Base-by-base conservation (phyloP, 805 yeast genomes). In the Kockiozyma suomiensis region DNA sequence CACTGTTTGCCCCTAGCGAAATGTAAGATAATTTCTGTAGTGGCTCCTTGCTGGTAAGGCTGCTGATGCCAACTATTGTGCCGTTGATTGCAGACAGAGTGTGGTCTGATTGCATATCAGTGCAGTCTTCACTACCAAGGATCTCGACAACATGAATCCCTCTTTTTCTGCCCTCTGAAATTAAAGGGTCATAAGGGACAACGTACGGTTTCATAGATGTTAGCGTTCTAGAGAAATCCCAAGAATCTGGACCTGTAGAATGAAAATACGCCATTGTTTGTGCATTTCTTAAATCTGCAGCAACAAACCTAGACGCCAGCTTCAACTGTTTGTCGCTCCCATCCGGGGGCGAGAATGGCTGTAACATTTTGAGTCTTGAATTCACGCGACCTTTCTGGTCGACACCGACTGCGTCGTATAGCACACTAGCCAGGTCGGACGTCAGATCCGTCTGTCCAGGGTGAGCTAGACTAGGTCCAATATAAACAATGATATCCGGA, bases 401-500 rank as follows among this genome's bases (percentile, higher is more conserved):
- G 54, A 10, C 72, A 71, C 19, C 47, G 15, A 37, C 46, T n/a
- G 33, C 71, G 25, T 43, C 23, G 25, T 37, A 30, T 13, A 59
- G 41, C 53, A 59, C 56, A 37, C 56, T 55, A 60, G 60, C 23
- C 65, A 64, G n/a, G 58, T 66, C 59, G 63, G 73, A 21, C 53
- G 56, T n/a, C 68, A 72, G 62, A 68, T 66, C 45, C 10, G 43
- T 2, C 65, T 70, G 76, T n/a, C 78, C 71, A 33, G 30, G 53
- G 17, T 26, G 12, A 3, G 33, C 21, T 4, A 59, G 50, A 7
- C 35, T 28, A 23, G 65, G 53, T n/a, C 84, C 82, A 57, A 91
- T 69, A 56, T 84, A 80, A 0, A 88, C 71, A 25, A 88, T 70
- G 61, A 82, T 79, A 0, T 86, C 80, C 0, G 96, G 89, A 26